Evolutionary conservation across 768 basidiomycete genomes (phyloP), one percentile per base, ranked within the genome.

Genomic region (Imleria badia): DNA sequence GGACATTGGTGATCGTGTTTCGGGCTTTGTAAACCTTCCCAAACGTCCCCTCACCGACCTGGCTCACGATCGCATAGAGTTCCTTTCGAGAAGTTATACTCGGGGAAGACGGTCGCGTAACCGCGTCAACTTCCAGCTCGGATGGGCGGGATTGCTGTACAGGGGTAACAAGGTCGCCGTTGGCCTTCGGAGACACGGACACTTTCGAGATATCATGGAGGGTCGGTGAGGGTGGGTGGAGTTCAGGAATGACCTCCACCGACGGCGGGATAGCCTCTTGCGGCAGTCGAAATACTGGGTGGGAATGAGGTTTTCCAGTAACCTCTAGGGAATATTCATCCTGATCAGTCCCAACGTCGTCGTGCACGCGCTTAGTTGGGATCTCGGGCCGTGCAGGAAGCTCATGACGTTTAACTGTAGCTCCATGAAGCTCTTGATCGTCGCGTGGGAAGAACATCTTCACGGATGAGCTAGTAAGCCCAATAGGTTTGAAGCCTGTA

Each of bases 1-100:
- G 76, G 13, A 79, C 69, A 35, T 84, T 87, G n/a, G 84, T 87
- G 45, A 86, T 76, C 11, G 81, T 85, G 60, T 96, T 94, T 55
- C 84, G 81, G 4, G 96, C 96, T 72, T 99, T 99, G 76, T 97
- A 90, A 1, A 99, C 96, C 70, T 98, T 96, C 22, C 96, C 96
- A 67, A 98, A 99, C 3, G 97, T 99, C 3, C 97, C 97, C 71
- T 98, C 96, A 12, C 97, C 97, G 41, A 99, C 97, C 65, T 98
- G 95, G 45, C 84, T 88, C 23, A 98, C 78, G 56, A 94, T 91
- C 47, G 84, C 82, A 71, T 97, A 99, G 19, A 93, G 68, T 54
- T 92, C 88, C 49, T 76, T 74, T 30, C 64, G 65, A 42, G 73
- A 66, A 15, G 63, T 54, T 3, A 56, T 20, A 20, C 62, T 65